Evolutionary conservation across 148 eudicot genomes (phyloP), one percentile per base, ranked within the genome.

Genomic region (Camellia japonica): DNA sequence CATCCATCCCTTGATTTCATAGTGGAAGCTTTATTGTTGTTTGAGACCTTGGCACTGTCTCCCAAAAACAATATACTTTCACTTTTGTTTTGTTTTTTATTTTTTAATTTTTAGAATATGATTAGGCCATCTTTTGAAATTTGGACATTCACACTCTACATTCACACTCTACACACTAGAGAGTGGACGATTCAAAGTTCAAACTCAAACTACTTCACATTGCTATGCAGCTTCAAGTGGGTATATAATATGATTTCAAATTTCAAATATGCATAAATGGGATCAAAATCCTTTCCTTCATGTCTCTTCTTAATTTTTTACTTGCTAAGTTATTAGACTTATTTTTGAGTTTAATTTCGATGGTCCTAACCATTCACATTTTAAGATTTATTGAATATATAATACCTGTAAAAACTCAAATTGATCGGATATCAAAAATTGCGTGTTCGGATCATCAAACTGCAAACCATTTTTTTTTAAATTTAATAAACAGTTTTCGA

Each of bases 1-100:
- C 73, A 69, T 70, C 64, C 73, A 69, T 70, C 74, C 11, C 74
- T 70, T 68, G 8, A 68, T 15, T 68, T 44, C 46, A 44, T 44
- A 18, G 47, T 46, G 74, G 41, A 70, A 9, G 15, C 15, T 70
- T 70, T 47, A 14, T 47, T 47, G 38, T 9, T 47, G 55, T 47
- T 3, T 47, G 20, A n/a, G 13, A 8, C 52, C 6, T 6, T 1
- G 18, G 18, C 19, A 0, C 55, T 46, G 55, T 46, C 73, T 3
- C 54, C 13, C 16, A 69, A 30, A 69, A 69, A 8, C 15, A 47
- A 43, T 18, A 44, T 1, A 8, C 55, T 46, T 69, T 5, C 30
- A 46, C 30, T 46, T 46, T 46, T n/a, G 11, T 30, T 11, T 42
- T 42, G 5, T 68, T 68, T 14, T 5, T 67, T 16, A 30, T 30